Conservation (phyloP, 768 basidiomycete genomes). For the Hirschioporus abietinus region DNA sequence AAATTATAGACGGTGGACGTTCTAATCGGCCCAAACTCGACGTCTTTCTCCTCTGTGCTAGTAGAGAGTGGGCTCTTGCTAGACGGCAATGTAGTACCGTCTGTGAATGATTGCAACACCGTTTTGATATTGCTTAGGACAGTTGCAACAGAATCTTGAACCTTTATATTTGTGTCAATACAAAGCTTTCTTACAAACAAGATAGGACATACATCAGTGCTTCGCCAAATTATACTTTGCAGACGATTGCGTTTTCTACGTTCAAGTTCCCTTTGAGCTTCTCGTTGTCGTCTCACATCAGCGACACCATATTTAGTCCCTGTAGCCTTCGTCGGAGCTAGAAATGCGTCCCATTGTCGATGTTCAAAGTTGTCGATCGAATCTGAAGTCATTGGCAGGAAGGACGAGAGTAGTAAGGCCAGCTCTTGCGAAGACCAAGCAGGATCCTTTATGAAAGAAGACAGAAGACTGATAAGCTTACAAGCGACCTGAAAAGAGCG, state of each 20-base stretch:
- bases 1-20: slow-evolving; percentile 29
- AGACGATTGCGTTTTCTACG: slow-evolving; percentile 31
- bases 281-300: slow-evolving; percentile 23
- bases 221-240: slow-evolving; percentile 60
- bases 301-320: slow-evolving; percentile 62
- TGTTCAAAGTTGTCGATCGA: slow-evolving; percentile 21
- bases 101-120: neutral
- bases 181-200: neutral
- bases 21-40: slow-evolving; percentile 49
- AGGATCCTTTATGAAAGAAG: slow-evolving; percentile 33
- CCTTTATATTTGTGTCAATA: slow-evolving; percentile 28
- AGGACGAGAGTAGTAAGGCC: slow-evolving; percentile 54
- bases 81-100: neutral
- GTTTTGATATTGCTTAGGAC: slow-evolving; percentile 12
- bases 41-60: slow-evolving; percentile 39
- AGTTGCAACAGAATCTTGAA: slow-evolving; percentile 41
- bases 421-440: slow-evolving; percentile 62
- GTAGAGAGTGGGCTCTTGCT: neutral
- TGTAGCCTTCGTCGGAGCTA: slow-evolving; percentile 37
- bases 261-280: slow-evolving; percentile 10
- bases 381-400: slow-evolving; percentile 58
- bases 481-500: slow-evolving; percentile 61
- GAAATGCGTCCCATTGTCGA: slow-evolving; percentile 41
- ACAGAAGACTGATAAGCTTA: slow-evolving; percentile 38
- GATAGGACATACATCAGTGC: slow-evolving; percentile 51